Evolutionary conservation across 768 basidiomycete species (phyloP), one percentile per base, ranked within the genome.

Genomic region (Pulveroboletus sp.): DNA sequence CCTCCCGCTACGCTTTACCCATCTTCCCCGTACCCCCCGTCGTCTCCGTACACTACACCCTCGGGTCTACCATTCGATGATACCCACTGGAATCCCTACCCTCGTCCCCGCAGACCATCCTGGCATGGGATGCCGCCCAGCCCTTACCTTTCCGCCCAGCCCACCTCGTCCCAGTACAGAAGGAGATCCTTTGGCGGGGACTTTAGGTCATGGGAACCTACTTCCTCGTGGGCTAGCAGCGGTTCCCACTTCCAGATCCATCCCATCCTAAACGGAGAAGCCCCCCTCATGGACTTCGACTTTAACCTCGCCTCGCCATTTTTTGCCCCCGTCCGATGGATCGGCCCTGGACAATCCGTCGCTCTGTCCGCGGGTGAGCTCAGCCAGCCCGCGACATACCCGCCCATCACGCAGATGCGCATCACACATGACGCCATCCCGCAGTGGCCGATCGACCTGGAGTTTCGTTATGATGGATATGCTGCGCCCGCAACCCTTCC

Each of bases 371-470:
- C 56, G 0, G 76, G 78, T 1, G 76, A 82, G 26, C 69, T 85
- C 10, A 49, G 48, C 2, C 71, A 82, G 62, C 68, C 74, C 4
- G 84, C 82, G 16, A 82, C 81, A 9, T 70, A 78, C 55, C 85
- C 85, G 0, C 63, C 75, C 0, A 63, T 80, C 42, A 75, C 73
- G 10, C 72, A 68, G 30, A 73, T 86, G 56, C 73, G 76, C n/a
- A 80, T 88, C 58, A 59, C 73, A 1, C 80, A 77, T 58, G 81
- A 86, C 43, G 54, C 59, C 14, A 71, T 83, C 42, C 79, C 81
- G 0, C 58, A 75, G n/a, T 86, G 84, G 83, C 78, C 81, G 13
- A 72, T 86, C 45, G 74, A 78, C 49, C 63, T 86, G 43, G 68
- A 73, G 38, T 73, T 70, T 55, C 66, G 69, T 11, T 51, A 62